phyloP scores from a whole-genome alignment of 2,329 filamentous ascomycete species.

The Apiospora kogelbergensis region DNA sequence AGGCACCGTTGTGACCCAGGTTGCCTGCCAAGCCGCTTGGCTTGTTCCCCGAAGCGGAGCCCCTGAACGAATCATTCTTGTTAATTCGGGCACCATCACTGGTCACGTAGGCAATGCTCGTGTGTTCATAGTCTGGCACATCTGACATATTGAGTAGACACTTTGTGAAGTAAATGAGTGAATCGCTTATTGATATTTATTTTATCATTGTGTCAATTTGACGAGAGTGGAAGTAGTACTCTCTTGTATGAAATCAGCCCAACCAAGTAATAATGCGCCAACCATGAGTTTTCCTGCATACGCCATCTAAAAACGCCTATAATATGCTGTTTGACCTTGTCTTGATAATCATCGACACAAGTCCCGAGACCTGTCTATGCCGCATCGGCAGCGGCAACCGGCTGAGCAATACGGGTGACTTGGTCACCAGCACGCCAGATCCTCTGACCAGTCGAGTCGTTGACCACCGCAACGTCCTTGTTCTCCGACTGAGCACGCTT shows the following conservation, averaged over 20 bases:
- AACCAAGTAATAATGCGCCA: conserved; percentile 4
- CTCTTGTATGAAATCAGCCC: not conserved
- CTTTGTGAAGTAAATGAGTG: not conserved
- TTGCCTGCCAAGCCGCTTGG: not conserved
- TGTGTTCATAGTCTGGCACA: not conserved
- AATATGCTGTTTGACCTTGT: not conserved
- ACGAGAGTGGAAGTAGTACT: not conserved
- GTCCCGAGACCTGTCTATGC: conserved; percentile 43
- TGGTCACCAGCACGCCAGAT: conserved; percentile 75
- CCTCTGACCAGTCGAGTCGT: conserved; percentile 67
- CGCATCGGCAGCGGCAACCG: conserved; percentile 69
- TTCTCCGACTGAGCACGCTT: conserved; percentile 66
- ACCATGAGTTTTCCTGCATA: not conserved
- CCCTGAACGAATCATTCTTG: not conserved
- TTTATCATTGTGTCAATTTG: not conserved
- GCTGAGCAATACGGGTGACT: conserved; percentile 71
- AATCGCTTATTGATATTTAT: not conserved
- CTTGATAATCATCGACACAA: not conserved
- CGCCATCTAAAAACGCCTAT: not conserved
- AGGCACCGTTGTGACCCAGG: not conserved
- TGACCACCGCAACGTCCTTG: conserved; percentile 66
- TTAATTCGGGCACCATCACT: not conserved
- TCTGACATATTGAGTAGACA: not conserved
- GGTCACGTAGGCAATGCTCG: not conserved
- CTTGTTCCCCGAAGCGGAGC: not conserved